Conservation (phyloP, 129 eudicot genomes). For the Kitagawia praeruptora region DNA sequence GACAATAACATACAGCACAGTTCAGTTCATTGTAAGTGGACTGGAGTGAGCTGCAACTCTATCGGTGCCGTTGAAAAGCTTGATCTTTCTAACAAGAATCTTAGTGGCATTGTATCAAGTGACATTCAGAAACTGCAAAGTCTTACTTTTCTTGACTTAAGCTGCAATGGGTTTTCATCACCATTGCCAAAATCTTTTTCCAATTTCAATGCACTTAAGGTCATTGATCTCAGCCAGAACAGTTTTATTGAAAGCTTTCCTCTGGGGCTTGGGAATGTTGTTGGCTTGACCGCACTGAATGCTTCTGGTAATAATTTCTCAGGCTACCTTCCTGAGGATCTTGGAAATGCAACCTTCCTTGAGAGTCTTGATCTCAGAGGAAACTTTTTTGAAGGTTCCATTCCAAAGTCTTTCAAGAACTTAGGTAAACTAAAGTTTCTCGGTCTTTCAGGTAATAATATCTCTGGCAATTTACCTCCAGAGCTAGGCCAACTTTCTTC, state of each 20-base stretch:
- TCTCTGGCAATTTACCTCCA: constrained; percentile 55
- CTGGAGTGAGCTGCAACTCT: constrained; percentile 64
- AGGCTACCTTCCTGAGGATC: constrained; percentile 63
- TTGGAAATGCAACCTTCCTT: constrained; percentile 50
- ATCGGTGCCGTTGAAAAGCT: constrained; percentile 42
- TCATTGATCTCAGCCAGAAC: constrained; percentile 72
- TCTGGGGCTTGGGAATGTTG: constrained; percentile 48
- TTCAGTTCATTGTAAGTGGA: constrained; percentile 63
- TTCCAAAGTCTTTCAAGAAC: constrained; percentile 52
- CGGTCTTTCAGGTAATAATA: constrained; percentile 79
- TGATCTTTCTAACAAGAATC: constrained; percentile 63
- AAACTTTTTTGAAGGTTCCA: constrained; percentile 64
- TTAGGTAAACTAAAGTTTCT: constrained; percentile 56
- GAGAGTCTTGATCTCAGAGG: constrained; percentile 78
- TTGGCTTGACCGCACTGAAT: constrained; percentile 36
- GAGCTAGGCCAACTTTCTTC: constrained; percentile 57
- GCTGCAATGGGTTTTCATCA: constrained; percentile 67
- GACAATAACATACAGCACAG: constrained; percentile 9
- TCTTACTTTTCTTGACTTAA: constrained; percentile 42
- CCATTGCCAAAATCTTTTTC: constrained; percentile 51
- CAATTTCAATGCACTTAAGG: constrained; percentile 36
- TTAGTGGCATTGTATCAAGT: constrained; percentile 53
- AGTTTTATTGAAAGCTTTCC: constrained; percentile 57
- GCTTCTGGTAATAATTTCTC: constrained; percentile 82
- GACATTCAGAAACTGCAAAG: constrained; percentile 38